Base-by-base conservation (phyloP, 768 basidiomycete genomes). In the Panaeolus cyanescens region DNA sequence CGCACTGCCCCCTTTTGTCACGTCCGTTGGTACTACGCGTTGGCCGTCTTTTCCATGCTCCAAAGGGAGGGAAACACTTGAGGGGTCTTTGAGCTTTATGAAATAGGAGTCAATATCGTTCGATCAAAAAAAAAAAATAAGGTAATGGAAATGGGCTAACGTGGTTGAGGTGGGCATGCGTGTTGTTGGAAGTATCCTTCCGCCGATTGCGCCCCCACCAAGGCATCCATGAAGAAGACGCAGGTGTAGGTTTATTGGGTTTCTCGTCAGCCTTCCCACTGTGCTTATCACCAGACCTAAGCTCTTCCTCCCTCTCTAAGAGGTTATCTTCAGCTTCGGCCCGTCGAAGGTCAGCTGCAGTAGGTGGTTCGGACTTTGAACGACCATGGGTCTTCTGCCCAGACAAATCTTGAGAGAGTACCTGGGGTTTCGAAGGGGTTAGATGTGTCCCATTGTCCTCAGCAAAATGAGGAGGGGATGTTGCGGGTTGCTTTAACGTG, bases 131-230 rank as follows among this genome's bases (percentile, higher is more conserved):
- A 15, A 32, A 42, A 19, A 28, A 22, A 25, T n/a, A n/a, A n/a
- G n/a, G n/a, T n/a, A n/a, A 40, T 32, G 22, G 17, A 19, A 42
- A n/a, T 3, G 1, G 6, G 17, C 40, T 1, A 25, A 45, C 37
- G n/a, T 34, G 42, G 32, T n/a, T 13, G 12, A 55, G 39, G 32
- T 60, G 39, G 31, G 54, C 20, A 42, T 55, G 37, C 9, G 53
- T 57, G 30, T 69, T 60, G 13, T 55, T 61, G 32, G 56, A 64
- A 36, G 60, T 61, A 22, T 67, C 70, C 4, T 73, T 78, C 57
- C 74, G 76, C 58, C 79, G 74, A 72, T 85, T 88, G 19, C 90
- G 79, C 62, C 83, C 87, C 92, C 91, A 95, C 93, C 93, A 94
- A 36, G 86, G 83, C 34, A 84, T 85, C 93, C 92, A 94, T 4